Conservation (phyloP, 768 basidiomycete genomes). For the Flagelloscypha sp. region DNA sequence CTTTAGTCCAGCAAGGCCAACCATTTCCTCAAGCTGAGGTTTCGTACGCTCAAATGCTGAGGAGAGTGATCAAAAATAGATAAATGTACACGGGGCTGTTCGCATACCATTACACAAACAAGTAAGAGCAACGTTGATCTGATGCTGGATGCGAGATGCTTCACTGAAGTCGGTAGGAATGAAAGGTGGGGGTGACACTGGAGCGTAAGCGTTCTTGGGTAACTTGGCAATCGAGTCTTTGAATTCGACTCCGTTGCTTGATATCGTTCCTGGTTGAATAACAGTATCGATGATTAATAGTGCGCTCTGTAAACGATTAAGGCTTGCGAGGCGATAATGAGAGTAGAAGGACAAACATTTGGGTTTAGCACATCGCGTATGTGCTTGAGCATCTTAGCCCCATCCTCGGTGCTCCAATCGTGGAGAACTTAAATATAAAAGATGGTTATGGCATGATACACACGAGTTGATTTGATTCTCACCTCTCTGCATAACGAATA, state of each 20-base stretch:
- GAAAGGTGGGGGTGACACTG: slow-evolving; percentile 26
- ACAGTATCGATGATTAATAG: slow-evolving; percentile 30
- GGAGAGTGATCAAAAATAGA: slow-evolving; percentile 1
- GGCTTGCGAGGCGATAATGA: not conserved
- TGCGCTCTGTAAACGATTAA: slow-evolving; percentile 19
- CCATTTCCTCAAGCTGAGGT: slow-evolving; percentile 29
- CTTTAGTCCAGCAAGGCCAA: slow-evolving; percentile 25
- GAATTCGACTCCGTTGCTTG: slow-evolving; percentile 19
- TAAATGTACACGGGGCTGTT: not conserved
- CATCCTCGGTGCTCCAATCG: slow-evolving; percentile 30
- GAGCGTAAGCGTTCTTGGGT: slow-evolving; percentile 20
- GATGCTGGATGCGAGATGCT: slow-evolving; percentile 27
- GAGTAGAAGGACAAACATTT: slow-evolving; percentile 15
- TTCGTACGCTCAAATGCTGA: slow-evolving; percentile 29
- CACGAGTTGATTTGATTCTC: slow-evolving; percentile 1
- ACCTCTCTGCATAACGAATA: slow-evolving; percentile 32
- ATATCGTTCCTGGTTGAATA: slow-evolving; percentile 26
- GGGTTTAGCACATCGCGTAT: slow-evolving; percentile 27
- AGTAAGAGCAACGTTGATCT: slow-evolving; percentile 27
- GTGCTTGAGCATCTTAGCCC: slow-evolving; percentile 27
- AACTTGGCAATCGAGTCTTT: slow-evolving; percentile 20
- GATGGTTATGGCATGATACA: not conserved
- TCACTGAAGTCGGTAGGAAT: slow-evolving; percentile 32
- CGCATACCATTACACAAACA: slow-evolving; percentile 26
- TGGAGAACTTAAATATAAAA: slow-evolving; percentile 22